These are phyloP conservation scores for Letharia lupina DNA, from an alignment of 495 filamentous ascomycete species.

Conservation along the genomic window DNA sequence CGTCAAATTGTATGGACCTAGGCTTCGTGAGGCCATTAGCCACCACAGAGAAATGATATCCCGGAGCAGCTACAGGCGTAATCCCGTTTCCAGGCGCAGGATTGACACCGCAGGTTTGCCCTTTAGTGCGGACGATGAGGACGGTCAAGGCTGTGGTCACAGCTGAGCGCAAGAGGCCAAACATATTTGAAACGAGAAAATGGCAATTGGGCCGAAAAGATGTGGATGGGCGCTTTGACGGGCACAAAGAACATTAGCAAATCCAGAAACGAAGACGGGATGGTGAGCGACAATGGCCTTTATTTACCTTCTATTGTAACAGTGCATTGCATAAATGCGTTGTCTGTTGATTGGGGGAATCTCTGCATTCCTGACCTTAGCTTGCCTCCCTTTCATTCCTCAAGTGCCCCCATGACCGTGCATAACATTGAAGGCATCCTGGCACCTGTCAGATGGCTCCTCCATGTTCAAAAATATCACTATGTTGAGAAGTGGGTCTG, in stretches of 20 bases:
- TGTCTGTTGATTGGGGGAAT: background rate
- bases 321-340: background rate
- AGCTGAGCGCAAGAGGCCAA: background rate
- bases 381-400: too few species aligned
- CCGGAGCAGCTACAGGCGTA: constrained; percentile 42
- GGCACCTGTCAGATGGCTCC: too few species aligned
- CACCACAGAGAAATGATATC: constrained; percentile 49
- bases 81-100: constrained; percentile 17
- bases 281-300: background rate
- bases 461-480: too few species aligned
- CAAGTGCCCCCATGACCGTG: too few species aligned
- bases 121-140: background rate
- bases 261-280: background rate
- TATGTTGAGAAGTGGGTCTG: background rate
- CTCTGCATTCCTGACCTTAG: too few species aligned
- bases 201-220: background rate
- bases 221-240: background rate
- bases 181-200: background rate
- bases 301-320: too few species aligned
- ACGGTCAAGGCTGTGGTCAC: background rate
- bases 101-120: background rate
- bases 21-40: constrained; percentile 44
- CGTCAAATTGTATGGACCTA: constrained; percentile 52
- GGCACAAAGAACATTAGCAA: background rate
- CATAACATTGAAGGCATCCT: too few species aligned